Evolutionary conservation across 805 yeast genomes (phyloP), one percentile per base, ranked within the genome.

Genomic region (Candida krabiensis): DNA sequence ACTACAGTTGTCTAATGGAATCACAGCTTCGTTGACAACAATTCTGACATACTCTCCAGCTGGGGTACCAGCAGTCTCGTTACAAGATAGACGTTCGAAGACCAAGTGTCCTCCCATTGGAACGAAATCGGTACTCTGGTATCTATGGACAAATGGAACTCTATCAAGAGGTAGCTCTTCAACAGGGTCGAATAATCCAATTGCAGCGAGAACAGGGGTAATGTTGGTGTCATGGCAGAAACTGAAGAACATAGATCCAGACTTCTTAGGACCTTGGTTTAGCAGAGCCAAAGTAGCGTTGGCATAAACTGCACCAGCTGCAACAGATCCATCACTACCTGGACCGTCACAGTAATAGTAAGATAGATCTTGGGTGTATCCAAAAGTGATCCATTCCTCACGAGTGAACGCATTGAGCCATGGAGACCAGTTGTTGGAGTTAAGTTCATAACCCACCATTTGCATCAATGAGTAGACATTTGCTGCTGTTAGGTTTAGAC

Each of bases 211-310:
- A 48, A 71, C 75, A 18, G 78, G 62, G 44, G 76, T 66, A 25
- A 84, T 62, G 45, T 80, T 80, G 34, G 80, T 71, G 55, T 85
- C 91, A 54, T 84, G 91, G 16, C 85, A 70, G 65, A 84, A 83
- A 43, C 81, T 80, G 43, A 82, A 65, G 66, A 82, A 80, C 37
- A 83, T 16, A 14, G 23, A 28, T 18, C 28, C 31, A 11, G 24
- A 21, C 13, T 38, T 29, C 7, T 16, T 81, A 67, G 67, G 32
- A 12, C 30, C 38, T 25, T 38, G 35, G 9, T 29, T 13, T 12
- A 38, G 35, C 15, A 38, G 18, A 16, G 25, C 18, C 5, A 75
- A 48, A 4, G 71, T 67, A 12, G 63, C 53, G 47, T 75, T 79
- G 4, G 73, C 66, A 63, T 73, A 71, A 8, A 77, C 75, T 2